Conservation (phyloP, 2,329 filamentous ascomycete genomes). For the Cytospora mali region DNA sequence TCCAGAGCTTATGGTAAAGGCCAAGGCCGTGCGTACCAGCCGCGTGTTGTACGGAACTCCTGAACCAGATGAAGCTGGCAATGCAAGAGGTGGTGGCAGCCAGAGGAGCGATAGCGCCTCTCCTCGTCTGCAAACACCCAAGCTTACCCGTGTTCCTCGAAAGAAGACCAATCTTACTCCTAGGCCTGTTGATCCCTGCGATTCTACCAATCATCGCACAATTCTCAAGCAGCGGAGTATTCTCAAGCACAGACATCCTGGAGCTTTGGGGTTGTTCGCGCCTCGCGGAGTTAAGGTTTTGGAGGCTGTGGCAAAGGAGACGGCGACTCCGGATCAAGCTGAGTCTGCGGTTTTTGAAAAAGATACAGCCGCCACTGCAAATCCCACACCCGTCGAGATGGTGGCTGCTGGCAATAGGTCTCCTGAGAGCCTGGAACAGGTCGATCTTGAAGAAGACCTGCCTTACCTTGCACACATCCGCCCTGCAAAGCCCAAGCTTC, state of each 20-base stretch:
- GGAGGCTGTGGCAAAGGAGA: slow-evolving; percentile 24
- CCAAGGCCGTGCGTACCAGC: slow-evolving; percentile 11
- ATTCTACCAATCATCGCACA: slow-evolving; percentile 17
- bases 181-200: background rate
- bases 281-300: slow-evolving; percentile 24
- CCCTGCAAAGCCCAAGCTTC: background rate
- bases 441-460: slow-evolving; percentile 18
- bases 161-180: slow-evolving; percentile 7
- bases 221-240: slow-evolving; percentile 22
- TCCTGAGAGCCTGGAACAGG: background rate
- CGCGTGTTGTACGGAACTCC: slow-evolving; percentile 4
- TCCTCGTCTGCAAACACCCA: slow-evolving; percentile 8
- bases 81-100: background rate
- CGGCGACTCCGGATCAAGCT: slow-evolving; percentile 6
- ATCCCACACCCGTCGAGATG: background rate
- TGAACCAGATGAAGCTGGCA: slow-evolving; percentile 8
- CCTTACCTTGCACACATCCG: slow-evolving; percentile 27
- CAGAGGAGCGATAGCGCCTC: slow-evolving; percentile 1
- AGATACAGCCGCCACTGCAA: background rate
- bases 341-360: background rate
- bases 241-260: slow-evolving; percentile 8
- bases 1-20: slow-evolving; percentile 29
- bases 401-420: background rate
- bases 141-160: background rate
- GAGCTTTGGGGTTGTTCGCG: slow-evolving; percentile 3